A percentile compares a stretch with the other conserved stretches of the same genome.
phyloP scores from a whole-genome alignment of 805 yeast genomes.

The Yarrowia hollandica region DNA sequence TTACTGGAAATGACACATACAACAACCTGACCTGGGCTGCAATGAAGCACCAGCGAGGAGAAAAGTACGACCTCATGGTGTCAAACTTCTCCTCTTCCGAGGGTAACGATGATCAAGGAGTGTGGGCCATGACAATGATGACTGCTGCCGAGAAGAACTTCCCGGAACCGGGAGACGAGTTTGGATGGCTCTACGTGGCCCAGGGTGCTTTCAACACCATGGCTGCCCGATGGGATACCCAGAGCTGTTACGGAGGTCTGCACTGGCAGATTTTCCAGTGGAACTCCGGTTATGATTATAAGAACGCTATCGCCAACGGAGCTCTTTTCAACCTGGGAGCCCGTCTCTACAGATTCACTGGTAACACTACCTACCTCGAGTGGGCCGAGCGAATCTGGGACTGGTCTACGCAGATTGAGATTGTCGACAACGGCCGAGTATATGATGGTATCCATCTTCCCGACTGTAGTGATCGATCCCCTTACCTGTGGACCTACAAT shows the following conservation, averaged over 20 bases:
- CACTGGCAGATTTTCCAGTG: conserved; percentile 91
- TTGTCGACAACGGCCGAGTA: conserved; percentile 46
- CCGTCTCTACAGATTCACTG: conserved; percentile 75
- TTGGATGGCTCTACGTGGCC: conserved; percentile 72
- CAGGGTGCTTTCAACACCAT: conserved; percentile 88
- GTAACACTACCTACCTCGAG: conserved; percentile 67
- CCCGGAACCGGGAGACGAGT: conserved; percentile 59
- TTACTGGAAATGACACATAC: conserved; percentile 67
- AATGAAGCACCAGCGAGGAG: conserved; percentile 63
- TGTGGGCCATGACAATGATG: conserved; percentile 88
- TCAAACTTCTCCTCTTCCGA: conserved; percentile 78
- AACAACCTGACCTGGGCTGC: conserved; percentile 59
- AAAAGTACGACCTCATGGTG: conserved; percentile 69
- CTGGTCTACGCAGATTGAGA: conserved; percentile 60
- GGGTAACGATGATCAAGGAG: conserved; percentile 92
- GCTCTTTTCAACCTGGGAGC: conserved; percentile 79
- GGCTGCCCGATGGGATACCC: conserved; percentile 74
- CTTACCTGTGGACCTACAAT: conserved; percentile 72
- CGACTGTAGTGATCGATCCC: conserved; percentile 52
- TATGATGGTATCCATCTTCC: conserved; percentile 67
- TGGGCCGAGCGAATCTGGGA: conserved; percentile 73
- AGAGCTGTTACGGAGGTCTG: conserved; percentile 69
- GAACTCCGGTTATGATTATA: conserved; percentile 85
- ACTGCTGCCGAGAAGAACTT: conserved; percentile 83
- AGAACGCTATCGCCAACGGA: conserved; percentile 86